Percentiles rank a stretch among this genome's conserved stretches.
Conservation (phyloP, 306 rosid genomes). For the Mimosa pudica region DNA sequence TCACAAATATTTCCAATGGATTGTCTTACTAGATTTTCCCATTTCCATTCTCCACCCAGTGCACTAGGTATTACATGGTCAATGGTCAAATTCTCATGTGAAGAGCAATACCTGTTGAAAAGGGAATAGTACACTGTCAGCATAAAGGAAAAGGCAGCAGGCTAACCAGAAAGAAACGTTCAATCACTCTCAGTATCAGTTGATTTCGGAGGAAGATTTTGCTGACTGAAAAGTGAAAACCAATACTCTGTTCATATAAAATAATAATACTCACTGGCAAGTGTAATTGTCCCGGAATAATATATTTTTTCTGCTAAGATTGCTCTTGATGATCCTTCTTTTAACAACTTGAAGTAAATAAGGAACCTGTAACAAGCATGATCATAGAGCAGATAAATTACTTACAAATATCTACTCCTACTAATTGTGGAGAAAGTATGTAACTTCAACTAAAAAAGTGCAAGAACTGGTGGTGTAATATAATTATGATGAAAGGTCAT, state of each 20-base stretch:
- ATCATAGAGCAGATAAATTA: constrained; percentile 25
- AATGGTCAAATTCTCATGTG: constrained; percentile 82
- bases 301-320: constrained; percentile 84
- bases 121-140: constrained; percentile 30
- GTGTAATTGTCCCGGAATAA: constrained; percentile 80
- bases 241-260: constrained; percentile 3
- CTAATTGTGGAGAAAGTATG: neutral
- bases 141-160: constrained; percentile 24
- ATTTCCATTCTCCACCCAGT: constrained; percentile 88
- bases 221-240: constrained; percentile 26
- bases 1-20: neutral
- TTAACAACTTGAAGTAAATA: constrained; percentile 89
- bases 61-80: constrained; percentile 84
- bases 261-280: constrained; percentile 76
- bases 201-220: constrained; percentile 25
- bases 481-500: constrained; percentile 4
- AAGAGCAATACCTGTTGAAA: constrained; percentile 80
- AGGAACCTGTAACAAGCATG: constrained; percentile 57
- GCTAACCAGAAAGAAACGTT: neutral
- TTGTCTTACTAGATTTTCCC: constrained; percentile 88
- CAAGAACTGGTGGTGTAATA: constrained; percentile 14
- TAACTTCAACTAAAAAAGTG: constrained; percentile 22
- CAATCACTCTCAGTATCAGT: constrained; percentile 15
- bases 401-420: neutral
- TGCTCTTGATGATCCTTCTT: constrained; percentile 73